phyloP scores from a whole-genome alignment of 176 grass and related monocot species.

The Triticum dicoccoides region DNA sequence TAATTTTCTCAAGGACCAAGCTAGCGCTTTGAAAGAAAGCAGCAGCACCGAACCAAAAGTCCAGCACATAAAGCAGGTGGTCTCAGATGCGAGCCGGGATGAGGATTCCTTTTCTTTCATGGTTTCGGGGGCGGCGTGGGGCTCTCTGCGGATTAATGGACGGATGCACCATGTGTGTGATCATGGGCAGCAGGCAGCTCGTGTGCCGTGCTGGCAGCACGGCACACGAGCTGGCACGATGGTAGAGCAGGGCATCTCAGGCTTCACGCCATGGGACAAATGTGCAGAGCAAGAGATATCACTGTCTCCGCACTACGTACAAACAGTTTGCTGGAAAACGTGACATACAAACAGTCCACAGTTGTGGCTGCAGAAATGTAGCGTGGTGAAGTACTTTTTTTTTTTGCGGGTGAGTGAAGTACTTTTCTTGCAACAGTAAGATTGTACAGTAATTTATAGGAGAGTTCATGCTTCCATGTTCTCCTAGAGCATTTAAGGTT shows the following conservation, averaged over 20 bases:
- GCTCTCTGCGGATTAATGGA: conserved; percentile 25
- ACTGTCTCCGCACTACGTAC: neutral
- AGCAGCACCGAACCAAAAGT: conserved; percentile 31
- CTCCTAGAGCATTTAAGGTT: neutral
- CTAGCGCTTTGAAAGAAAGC: conserved; percentile 27
- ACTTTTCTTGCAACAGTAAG: conserved; percentile 7
- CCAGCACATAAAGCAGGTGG: conserved; percentile 49
- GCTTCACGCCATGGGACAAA: conserved; percentile 27
- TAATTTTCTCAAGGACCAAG: conserved; percentile 28
- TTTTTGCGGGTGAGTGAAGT: no score
- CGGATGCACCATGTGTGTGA: neutral
- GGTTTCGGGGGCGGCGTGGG: conserved; percentile 19
- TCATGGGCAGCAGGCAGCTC: conserved; percentile 26
- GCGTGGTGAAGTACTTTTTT: no score
- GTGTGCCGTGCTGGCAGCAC: conserved; percentile 18
- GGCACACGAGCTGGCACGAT: conserved; percentile 14
- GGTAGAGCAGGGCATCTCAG: conserved; percentile 26
- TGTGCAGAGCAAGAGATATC: conserved; percentile 21
- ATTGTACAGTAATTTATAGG: neutral
- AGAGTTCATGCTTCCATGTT: neutral
- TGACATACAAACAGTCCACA: neutral
- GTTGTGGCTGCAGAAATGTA: neutral
- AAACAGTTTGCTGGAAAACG: neutral
- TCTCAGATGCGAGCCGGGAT: conserved; percentile 35
- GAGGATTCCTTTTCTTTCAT: neutral